Evolutionary conservation across 2,329 filamentous ascomycete species (phyloP).

Genomic region (Penicillium sp.): DNA sequence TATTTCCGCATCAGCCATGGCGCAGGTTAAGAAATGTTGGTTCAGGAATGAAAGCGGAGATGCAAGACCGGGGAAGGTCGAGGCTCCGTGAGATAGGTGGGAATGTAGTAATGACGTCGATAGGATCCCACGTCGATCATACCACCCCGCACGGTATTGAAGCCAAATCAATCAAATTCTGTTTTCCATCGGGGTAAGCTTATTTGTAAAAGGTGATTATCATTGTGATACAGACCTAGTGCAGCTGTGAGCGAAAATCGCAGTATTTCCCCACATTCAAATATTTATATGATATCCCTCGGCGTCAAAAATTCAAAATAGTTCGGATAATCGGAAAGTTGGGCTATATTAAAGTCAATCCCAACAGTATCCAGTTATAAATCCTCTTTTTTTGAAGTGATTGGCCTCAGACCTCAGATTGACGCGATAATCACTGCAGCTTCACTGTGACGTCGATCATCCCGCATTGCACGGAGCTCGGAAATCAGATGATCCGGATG

Average conservation of each 20-base stretch:
- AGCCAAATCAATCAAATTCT: neutral
- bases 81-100: neutral
- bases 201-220: neutral
- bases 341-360: neutral
- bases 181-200: neutral
- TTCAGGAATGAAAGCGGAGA: neutral
- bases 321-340: neutral
- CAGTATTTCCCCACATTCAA: neutral
- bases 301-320: neutral
- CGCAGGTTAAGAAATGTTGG: conserved; percentile 3
- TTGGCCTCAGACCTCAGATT: conserved; percentile 1
- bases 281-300: neutral
- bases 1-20: conserved; percentile 32
- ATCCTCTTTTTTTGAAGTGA: neutral
- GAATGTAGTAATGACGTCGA: conserved; percentile 36
- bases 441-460: conserved; percentile 26
- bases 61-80: neutral
- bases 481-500: conserved; percentile 12
- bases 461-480: conserved; percentile 18
- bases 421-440: conserved; percentile 1
- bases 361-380: neutral
- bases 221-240: neutral
- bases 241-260: neutral
- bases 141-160: conserved; percentile 15
- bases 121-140: conserved; percentile 14